A percentile compares a stretch with the other conserved stretches of the same genome.
These are phyloP conservation scores for Hypericum perforatum DNA, from an alignment of 345 rosid species.

Conservation along the genomic window DNA sequence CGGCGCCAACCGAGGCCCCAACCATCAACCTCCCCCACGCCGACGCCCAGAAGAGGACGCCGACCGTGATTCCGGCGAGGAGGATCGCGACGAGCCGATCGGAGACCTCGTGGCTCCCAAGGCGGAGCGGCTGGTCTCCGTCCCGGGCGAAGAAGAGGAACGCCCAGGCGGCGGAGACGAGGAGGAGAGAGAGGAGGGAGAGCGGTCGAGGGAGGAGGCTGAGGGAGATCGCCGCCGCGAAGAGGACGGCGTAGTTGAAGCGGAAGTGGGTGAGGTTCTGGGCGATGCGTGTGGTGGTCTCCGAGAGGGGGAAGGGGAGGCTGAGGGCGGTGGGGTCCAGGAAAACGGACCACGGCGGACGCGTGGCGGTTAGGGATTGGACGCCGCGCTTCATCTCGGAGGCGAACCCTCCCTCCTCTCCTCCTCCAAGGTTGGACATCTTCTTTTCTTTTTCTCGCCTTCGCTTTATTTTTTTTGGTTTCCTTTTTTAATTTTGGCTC, in stretches of 20 bases:
- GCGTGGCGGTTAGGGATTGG: slow-evolving; percentile 30
- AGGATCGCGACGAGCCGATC: slow-evolving; percentile 31
- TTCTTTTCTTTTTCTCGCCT: no score
- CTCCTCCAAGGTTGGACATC: no score
- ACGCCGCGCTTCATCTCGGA: slow-evolving; percentile 37
- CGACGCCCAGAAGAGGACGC: slow-evolving; percentile 29
- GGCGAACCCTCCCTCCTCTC: slow-evolving; percentile 10
- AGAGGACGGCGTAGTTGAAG: slow-evolving; percentile 33
- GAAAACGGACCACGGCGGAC: slow-evolving; percentile 50
- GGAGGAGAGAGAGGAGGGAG: slow-evolving; percentile 35
- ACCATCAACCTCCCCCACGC: slow-evolving; percentile 43
- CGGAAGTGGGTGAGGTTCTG: slow-evolving; percentile 58
- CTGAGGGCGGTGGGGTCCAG: slow-evolving; percentile 39
- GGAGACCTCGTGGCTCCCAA: slow-evolving; percentile 29
- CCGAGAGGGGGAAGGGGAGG: slow-evolving; percentile 43
- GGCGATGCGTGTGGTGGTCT: slow-evolving; percentile 45
- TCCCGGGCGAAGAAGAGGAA: slow-evolving; percentile 61
- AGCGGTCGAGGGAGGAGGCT: slow-evolving; percentile 47
- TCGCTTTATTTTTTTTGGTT: no score
- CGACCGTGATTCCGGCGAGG: slow-evolving; percentile 24
- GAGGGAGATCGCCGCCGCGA: slow-evolving; percentile 1
- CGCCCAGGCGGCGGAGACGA: slow-evolving; percentile 46
- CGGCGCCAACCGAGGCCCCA: slow-evolving; percentile 23
- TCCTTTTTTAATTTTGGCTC: no score
- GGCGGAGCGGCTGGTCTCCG: slow-evolving; percentile 26